A percentile compares a stretch with the other conserved stretches of the same genome.
Evolutionary conservation across 352 stramenopile species (phyloP).

Genomic region (Blastocystis sp.): DNA sequence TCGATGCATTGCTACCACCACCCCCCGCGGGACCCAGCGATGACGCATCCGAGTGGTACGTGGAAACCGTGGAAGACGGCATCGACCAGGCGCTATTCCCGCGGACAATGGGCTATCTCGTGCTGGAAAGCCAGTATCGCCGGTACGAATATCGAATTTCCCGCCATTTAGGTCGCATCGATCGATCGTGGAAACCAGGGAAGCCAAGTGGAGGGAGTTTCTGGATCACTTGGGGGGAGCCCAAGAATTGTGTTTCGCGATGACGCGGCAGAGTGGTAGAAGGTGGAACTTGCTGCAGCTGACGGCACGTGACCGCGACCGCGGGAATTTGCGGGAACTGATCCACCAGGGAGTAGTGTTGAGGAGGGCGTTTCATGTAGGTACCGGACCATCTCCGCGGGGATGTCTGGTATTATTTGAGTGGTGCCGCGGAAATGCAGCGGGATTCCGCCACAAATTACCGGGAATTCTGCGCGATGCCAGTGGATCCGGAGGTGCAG

Average conservation of each 20-base stretch:
- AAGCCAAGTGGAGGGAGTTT: slow-evolving; percentile 1
- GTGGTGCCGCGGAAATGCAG: slow-evolving; percentile 26
- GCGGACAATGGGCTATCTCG: slow-evolving; percentile 35
- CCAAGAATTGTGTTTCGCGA: neutral
- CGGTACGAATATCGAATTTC: neutral
- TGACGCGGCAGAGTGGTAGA: slow-evolving; percentile 39
- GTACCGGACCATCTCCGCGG: slow-evolving; percentile 10
- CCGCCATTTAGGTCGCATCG: neutral
- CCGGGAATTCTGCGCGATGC: neutral
- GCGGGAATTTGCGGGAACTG: neutral
- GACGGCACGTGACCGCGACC: slow-evolving; percentile 19
- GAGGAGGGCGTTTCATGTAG: neutral
- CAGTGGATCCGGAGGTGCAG: slow-evolving; percentile 12
- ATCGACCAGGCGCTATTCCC: slow-evolving; percentile 20
- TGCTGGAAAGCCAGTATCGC: slow-evolving; percentile 19
- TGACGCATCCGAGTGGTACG: slow-evolving; percentile 37
- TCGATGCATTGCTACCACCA: neutral
- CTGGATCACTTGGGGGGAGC: slow-evolving; percentile 17
- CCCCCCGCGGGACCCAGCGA: neutral
- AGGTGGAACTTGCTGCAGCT: slow-evolving; percentile 33
- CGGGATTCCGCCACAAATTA: neutral
- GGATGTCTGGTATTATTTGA: slow-evolving; percentile 54
- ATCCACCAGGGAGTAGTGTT: slow-evolving; percentile 11
- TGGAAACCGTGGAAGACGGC: slow-evolving; percentile 29
- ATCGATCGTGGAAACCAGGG: neutral